Percentiles rank a stretch among this genome's conserved stretches.
These are phyloP conservation scores for Halophytophthora batemanensis DNA, from an alignment of 352 stramenopile genomes.

Conservation along the genomic window DNA sequence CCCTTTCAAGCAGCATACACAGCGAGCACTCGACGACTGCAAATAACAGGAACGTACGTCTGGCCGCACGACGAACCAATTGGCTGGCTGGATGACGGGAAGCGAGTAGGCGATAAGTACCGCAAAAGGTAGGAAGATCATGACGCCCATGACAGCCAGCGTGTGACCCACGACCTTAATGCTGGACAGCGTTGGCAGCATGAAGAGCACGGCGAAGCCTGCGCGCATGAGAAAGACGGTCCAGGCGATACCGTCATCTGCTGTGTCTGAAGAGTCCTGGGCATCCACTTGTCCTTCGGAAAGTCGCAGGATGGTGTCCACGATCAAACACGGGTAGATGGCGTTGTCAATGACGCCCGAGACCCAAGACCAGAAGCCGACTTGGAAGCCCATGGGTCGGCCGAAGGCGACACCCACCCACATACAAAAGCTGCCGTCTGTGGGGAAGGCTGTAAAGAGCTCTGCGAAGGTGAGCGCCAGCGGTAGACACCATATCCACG, in stretches of 20 bases:
- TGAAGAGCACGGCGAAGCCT: slow-evolving; percentile 59
- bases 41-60: slow-evolving; percentile 28
- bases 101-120: slow-evolving; percentile 46
- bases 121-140: slow-evolving; percentile 69
- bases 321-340: slow-evolving; percentile 82
- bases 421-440: slow-evolving; percentile 76
- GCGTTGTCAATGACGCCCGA: slow-evolving; percentile 80
- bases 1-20: too few species aligned
- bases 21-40: not conserved
- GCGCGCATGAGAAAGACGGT: slow-evolving; percentile 46
- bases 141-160: slow-evolving; percentile 53
- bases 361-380: slow-evolving; percentile 84
- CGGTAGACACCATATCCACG: slow-evolving; percentile 68
- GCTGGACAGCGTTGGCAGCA: slow-evolving; percentile 63
- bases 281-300: slow-evolving; percentile 20
- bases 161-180: slow-evolving; percentile 73
- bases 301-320: slow-evolving; percentile 49
- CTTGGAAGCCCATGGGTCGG: slow-evolving; percentile 81
- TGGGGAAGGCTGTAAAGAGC: slow-evolving; percentile 79
- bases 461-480: slow-evolving; percentile 71
- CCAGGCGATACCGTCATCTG: slow-evolving; percentile 19
- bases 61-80: slow-evolving; percentile 67
- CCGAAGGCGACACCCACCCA: slow-evolving; percentile 82
- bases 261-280: slow-evolving; percentile 20
- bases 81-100: slow-evolving; percentile 59